Conservation (phyloP, 2,329 filamentous ascomycete genomes). For the Sporothrix brunneoviolacea region DNA sequence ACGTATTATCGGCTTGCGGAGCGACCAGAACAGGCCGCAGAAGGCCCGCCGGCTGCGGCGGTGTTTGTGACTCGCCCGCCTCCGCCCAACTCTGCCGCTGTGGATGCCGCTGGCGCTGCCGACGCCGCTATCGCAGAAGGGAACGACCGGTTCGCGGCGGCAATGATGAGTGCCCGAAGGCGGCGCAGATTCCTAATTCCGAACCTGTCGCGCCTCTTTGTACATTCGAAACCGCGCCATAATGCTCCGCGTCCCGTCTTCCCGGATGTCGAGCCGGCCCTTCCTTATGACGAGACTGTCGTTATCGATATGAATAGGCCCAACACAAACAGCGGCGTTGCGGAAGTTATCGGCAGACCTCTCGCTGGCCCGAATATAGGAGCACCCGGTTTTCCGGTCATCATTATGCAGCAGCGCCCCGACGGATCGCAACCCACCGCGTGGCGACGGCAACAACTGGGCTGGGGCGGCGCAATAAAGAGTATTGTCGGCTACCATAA, state of each 20-base stretch:
- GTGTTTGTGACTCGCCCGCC: no score
- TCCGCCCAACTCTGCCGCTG: no score
- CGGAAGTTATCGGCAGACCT: not conserved
- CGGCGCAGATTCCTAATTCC: no score
- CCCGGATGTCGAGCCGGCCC: not conserved
- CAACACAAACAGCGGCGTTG: not conserved
- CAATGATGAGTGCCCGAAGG: not conserved
- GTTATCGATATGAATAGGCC: constrained; percentile 14
- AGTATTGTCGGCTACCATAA: constrained; percentile 30
- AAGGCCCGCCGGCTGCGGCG: no score
- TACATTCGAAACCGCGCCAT: not conserved
- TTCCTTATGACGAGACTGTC: constrained; percentile 11
- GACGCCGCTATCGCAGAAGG: no score
- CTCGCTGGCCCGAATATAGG: not conserved
- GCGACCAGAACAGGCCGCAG: not conserved
- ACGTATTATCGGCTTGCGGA: constrained; percentile 2
- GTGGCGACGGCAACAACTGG: constrained; percentile 38
- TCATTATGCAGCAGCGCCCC: constrained; percentile 26
- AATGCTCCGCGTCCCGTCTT: not conserved
- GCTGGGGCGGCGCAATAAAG: constrained; percentile 41
- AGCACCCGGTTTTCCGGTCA: constrained; percentile 2
- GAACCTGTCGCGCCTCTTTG: no score
- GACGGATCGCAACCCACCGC: constrained; percentile 27
- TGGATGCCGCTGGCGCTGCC: no score
- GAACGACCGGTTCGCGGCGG: not conserved